These are phyloP conservation scores for Linderina pennispora DNA, from an alignment of 192 early-diverging fungal species.

Conservation along the genomic window DNA sequence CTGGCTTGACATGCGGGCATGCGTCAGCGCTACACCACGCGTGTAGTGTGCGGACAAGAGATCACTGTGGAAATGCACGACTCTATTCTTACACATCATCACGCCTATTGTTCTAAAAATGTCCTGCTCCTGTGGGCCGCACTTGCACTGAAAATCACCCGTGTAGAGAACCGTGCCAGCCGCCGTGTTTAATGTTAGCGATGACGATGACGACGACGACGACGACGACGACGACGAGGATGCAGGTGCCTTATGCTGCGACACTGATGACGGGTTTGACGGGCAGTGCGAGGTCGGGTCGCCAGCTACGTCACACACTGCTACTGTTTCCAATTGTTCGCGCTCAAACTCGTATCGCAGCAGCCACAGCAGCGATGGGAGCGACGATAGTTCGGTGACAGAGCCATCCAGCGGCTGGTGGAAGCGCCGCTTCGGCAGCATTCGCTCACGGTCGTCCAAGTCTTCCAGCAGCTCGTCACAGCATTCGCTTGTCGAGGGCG, in stretches of 20 bases:
- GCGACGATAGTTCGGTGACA: conserved; percentile 19
- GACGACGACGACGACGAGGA: conserved; percentile 13
- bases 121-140: too few relatives aligned
- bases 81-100: too few relatives aligned
- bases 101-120: too few relatives aligned
- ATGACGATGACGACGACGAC: conserved; percentile 9
- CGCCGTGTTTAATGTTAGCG: too few relatives aligned
- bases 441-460: background rate
- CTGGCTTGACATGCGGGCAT: too few relatives aligned
- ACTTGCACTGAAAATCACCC: too few relatives aligned
- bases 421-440: conserved; percentile 19
- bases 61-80: too few relatives aligned
- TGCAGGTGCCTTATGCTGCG: conserved; percentile 2
- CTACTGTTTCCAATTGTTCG: conserved; percentile 33
- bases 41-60: too few relatives aligned
- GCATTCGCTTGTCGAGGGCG: background rate
- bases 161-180: too few relatives aligned
- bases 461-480: background rate
- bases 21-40: too few relatives aligned
- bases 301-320: conserved; percentile 11
- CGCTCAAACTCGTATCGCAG: conserved; percentile 30
- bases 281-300: conserved; percentile 17
- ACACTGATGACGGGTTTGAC: conserved; percentile 35
- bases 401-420: conserved; percentile 38
- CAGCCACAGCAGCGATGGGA: conserved; percentile 23